Evolutionary conservation across 352 stramenopile species (phyloP).

Genomic region (Pythium chondricola): DNA sequence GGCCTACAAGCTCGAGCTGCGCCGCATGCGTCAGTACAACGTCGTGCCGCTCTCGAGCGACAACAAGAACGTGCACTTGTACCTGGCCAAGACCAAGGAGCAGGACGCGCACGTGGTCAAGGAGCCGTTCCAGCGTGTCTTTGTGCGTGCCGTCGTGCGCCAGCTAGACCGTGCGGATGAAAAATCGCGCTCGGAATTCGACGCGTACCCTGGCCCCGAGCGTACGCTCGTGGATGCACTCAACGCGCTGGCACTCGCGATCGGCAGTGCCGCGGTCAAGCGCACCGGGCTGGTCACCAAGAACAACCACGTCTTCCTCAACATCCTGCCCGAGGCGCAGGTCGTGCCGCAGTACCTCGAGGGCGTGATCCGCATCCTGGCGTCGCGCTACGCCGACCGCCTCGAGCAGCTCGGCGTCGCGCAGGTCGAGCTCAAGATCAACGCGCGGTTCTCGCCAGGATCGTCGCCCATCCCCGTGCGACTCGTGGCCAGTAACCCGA

Average conservation of each 20-base stretch:
- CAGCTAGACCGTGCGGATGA: slow-evolving; percentile 80
- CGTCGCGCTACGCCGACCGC: slow-evolving; percentile 83
- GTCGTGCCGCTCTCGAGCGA: slow-evolving; percentile 90
- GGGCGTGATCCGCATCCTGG: slow-evolving; percentile 91
- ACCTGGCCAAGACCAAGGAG: slow-evolving; percentile 93
- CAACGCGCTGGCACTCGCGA: slow-evolving; percentile 95
- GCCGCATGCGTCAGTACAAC: slow-evolving; percentile 96
- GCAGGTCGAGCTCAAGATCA: slow-evolving; percentile 97
- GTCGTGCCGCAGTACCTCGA: slow-evolving; percentile 96
- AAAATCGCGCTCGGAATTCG: slow-evolving; percentile 77
- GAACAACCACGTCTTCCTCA: slow-evolving; percentile 99
- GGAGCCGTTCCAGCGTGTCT: slow-evolving; percentile 92
- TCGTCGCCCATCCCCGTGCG: slow-evolving; percentile 94
- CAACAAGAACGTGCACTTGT: slow-evolving; percentile 98
- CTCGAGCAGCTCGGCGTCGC: slow-evolving; percentile 91
- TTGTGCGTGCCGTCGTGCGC: slow-evolving; percentile 94
- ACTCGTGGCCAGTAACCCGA: slow-evolving; percentile 96
- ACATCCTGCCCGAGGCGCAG: slow-evolving; percentile 93
- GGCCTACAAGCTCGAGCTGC: slow-evolving; percentile 98
- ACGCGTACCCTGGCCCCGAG: slow-evolving; percentile 91
- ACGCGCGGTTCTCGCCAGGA: slow-evolving; percentile 89
- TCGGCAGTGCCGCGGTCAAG: slow-evolving; percentile 89
- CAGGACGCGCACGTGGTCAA: slow-evolving; percentile 71
- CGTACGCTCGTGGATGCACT: slow-evolving; percentile 97
- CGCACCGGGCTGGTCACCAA: slow-evolving; percentile 67